phyloP scores from a whole-genome alignment of 2,329 filamentous ascomycete genomes.

The Ophiostoma novo-ulmi region DNA sequence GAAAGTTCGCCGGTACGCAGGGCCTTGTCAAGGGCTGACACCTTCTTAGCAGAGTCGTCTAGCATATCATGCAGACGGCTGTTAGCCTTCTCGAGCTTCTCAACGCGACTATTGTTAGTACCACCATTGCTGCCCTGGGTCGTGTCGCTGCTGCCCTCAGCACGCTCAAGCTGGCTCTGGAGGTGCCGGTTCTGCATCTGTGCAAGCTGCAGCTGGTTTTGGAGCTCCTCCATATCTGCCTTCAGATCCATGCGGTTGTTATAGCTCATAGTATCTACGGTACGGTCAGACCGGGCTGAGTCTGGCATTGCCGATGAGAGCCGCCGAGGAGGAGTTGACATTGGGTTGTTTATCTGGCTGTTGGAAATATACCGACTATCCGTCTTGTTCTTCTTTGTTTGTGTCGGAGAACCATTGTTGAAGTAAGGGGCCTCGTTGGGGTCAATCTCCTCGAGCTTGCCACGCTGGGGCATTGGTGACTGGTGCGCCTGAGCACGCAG shows the following conservation, averaged over 20 bases:
- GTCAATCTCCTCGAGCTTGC: conserved; percentile 81
- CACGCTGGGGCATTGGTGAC: conserved; percentile 45
- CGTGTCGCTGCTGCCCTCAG: conserved; percentile 55
- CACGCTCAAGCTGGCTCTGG: conserved; percentile 76
- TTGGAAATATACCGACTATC: conserved; percentile 62
- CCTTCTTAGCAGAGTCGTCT: conserved; percentile 88
- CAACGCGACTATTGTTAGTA: conserved; percentile 52
- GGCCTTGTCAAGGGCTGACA: conserved; percentile 80
- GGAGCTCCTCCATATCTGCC: conserved; percentile 82
- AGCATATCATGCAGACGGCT: conserved; percentile 88
- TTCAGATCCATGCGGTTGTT: conserved; percentile 89
- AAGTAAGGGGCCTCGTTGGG: conserved; percentile 66
- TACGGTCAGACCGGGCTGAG: conserved; percentile 78
- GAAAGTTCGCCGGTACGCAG: conserved; percentile 83
- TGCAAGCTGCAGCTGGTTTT: conserved; percentile 87
- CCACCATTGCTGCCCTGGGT: conserved; percentile 10
- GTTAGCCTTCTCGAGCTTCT: conserved; percentile 90
- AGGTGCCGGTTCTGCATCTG: conserved; percentile 95
- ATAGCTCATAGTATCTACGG: conserved; percentile 74
- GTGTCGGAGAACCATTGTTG: conserved; percentile 55
- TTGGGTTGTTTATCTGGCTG: conserved; percentile 34
- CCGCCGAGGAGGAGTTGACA: conserved; percentile 63
- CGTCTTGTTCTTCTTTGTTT: conserved; percentile 58
- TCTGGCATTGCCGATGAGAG: conserved; percentile 60
- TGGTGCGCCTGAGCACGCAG: conserved; percentile 58